Evolutionary conservation across 2,329 filamentous ascomycete species (phyloP), one percentile per base, ranked within the genome.

Genomic region (Botrytis sinoallii): DNA sequence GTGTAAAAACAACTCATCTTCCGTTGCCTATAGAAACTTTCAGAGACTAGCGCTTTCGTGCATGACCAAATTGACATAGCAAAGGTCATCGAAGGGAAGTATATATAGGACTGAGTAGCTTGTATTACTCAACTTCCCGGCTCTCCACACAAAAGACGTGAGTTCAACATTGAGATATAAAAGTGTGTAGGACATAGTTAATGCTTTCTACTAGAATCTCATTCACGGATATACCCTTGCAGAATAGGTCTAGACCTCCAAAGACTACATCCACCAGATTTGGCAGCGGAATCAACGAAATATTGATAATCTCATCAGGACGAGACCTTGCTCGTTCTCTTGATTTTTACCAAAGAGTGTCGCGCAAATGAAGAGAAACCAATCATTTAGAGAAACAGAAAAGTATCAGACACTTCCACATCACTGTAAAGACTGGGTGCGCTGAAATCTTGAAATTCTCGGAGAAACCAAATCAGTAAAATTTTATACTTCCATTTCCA

Each of bases 321-420:
- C 5, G 46, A 67, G 35, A 55, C 46, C 65, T 67, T 40, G 25
- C 46, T 67, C 46, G 20, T 40, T 12, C 4, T 9, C n/a, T 40
- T 14, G 7, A 10, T 14, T 18, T 44, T 42, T 8, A 2, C 20
- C 16, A 42, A 46, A 22, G 25, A 32, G 12, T 22, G 4, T 10
- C 8, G 22, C 8, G 35, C 4, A 18, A 7, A 7, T 0, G 25
- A 12, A 40, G 22, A 18, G 22, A 20, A 20, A 12, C 4, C 3
- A 9, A 0, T 38, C 2, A 20, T 14, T 2, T 14, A 20, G 35
- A 67, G 2, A 8, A 20, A n/a, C 0, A 20, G 5, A 6, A n/a
- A 38, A n/a, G 6, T 7, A n/a, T 8, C 8, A n/a, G 32, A 67
- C 10, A 4, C 14, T n/a, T 48, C 4, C 6, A 9, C 20, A 12